Conservation (phyloP, 331 rosid genomes). For the Phaseolus coccineus region DNA sequence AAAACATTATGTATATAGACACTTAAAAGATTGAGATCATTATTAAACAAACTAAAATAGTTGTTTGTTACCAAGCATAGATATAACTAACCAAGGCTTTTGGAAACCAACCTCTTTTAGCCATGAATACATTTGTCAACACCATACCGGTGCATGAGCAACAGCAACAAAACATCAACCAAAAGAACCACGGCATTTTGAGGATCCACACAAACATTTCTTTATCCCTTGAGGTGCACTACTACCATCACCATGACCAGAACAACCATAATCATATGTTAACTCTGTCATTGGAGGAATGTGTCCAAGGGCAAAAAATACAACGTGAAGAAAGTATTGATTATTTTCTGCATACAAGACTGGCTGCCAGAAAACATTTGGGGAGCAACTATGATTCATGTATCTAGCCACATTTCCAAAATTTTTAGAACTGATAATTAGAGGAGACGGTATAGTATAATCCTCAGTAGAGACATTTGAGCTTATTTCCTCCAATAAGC, state of each 20-base stretch:
- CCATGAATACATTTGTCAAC: constrained; percentile 42
- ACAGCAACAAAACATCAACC: constrained; percentile 49
- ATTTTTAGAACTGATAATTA: constrained; percentile 63
- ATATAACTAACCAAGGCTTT: constrained; percentile 20
- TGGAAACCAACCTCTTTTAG: constrained; percentile 46
- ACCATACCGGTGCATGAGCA: constrained; percentile 31
- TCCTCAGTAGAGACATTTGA: constrained; percentile 49
- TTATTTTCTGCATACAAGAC: constrained; percentile 58
- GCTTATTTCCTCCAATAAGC: constrained; percentile 54
- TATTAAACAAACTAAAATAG: not conserved
- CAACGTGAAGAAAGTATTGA: constrained; percentile 64
- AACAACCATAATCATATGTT: constrained; percentile 70
- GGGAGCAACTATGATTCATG: constrained; percentile 79
- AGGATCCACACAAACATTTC: constrained; percentile 67
- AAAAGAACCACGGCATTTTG: constrained; percentile 65
- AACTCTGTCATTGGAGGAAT: constrained; percentile 72
- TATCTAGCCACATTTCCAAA: constrained; percentile 73
- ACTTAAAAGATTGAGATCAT: not conserved
- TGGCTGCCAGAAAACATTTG: constrained; percentile 81
- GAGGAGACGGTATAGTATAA: constrained; percentile 56
- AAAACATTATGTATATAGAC: not conserved
- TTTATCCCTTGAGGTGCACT: constrained; percentile 47
- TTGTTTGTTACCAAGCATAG: not conserved
- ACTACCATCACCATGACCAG: constrained; percentile 42
- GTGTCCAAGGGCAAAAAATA: constrained; percentile 66